Base-by-base conservation (phyloP, 331 rosid genomes). In the Erythrophleum ivorense region DNA sequence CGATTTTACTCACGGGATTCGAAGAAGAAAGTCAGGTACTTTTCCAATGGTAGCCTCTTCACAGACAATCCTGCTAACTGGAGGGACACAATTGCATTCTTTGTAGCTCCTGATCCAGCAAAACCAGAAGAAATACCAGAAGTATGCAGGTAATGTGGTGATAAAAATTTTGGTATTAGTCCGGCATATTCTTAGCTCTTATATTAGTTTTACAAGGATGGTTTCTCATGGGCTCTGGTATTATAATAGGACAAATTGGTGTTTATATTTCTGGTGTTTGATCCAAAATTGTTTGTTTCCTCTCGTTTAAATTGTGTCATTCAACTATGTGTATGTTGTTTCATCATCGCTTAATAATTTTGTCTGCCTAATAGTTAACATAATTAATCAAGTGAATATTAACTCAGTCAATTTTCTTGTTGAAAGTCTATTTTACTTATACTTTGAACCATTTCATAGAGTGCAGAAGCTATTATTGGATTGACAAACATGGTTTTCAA, bases 61-160 rank as follows among this genome's bases (percentile, higher is more conserved):
- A 11, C 14, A 43, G 82, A 49, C 11, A 19, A 16, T 52, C 57
- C 59, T 38, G 75, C 40, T 19, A 6, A 24, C 58, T 63, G 84
- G 84, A 80, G 67, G 46, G 84, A 81, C 49, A 24, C 76, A 29
- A 2, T 71, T 14, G 76, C 1, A 71, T 48, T 48, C n/a, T 1
- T 5, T 40, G 53, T 21, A 21, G 79, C 79, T 49, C 79, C 84
- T 66, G 0, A 14, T 63, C 75, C 84, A 38, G 59, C 79, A 48
- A 24, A 71, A 71, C 75, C 59, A 24, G 76, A 49, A 29, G 76
- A 71, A 3, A 29, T 71, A 3, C 76, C 76, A 71, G 45, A 49
- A 48, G 4, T 48, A 6, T 71, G 76, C 52, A 65, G 71, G 71
- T 65, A 65, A 15, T 64, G 45, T 33, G 43, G 11, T 6, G 19